Percentiles rank a stretch among this genome's conserved stretches.
phyloP scores from a whole-genome alignment of 805 yeast genomes.

The Teunomyces panamensis region DNA sequence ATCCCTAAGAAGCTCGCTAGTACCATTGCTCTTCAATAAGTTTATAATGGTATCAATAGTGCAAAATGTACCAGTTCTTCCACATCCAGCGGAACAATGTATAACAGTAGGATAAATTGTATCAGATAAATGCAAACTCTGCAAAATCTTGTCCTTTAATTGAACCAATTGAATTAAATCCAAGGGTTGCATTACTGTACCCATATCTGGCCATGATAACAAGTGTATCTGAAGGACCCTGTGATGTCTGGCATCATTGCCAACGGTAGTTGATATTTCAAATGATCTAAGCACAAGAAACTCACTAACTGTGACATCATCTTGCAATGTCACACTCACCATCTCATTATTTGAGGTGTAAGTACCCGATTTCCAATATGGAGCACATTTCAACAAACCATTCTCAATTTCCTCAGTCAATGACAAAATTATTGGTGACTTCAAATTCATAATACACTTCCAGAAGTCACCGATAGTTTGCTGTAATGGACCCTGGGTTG shows the following conservation, averaged over 20 bases:
- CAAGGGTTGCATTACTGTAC: constrained; percentile 52
- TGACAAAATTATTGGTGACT: constrained; percentile 65
- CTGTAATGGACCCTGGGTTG: constrained; percentile 84
- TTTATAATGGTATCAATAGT: constrained; percentile 34
- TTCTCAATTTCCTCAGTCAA: constrained; percentile 75
- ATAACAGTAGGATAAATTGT: constrained; percentile 40
- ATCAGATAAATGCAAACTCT: constrained; percentile 2
- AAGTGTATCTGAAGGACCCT: constrained; percentile 73
- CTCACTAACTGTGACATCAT: constrained; percentile 4
- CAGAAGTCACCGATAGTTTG: constrained; percentile 82
- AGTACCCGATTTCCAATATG: constrained; percentile 71
- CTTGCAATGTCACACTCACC: constrained; percentile 17
- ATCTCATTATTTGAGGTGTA: constrained; percentile 34
- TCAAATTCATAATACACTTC: constrained; percentile 66
- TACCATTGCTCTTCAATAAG: constrained; percentile 13
- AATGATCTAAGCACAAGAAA: constrained; percentile 15
- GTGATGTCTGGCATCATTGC: constrained; percentile 20
- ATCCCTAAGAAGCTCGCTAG: constrained; percentile 23
- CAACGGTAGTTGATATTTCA: constrained; percentile 10
- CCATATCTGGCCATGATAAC: constrained; percentile 81
- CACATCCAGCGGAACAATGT: constrained; percentile 63
- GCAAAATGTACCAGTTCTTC: constrained; percentile 66
- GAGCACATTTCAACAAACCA: constrained; percentile 70
- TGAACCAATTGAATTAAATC: constrained; percentile 52
- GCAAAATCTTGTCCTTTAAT: constrained; percentile 22